Percentiles rank a stretch among this genome's conserved stretches.
Evolutionary conservation across 1,139 yeast genomes (phyloP).

Genomic region (Blastobotrys proliferans): DNA sequence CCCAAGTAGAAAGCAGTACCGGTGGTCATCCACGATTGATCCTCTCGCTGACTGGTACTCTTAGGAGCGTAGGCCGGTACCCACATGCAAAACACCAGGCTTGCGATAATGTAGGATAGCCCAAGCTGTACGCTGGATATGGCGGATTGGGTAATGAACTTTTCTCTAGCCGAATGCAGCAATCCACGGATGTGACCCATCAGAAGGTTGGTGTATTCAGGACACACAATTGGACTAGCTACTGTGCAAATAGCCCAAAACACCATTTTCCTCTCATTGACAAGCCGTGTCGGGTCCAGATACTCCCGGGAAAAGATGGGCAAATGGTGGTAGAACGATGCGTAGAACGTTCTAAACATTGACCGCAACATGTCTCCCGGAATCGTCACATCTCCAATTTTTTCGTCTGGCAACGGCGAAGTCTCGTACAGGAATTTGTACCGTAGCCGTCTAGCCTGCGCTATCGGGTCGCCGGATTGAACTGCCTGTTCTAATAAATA

Average conservation of each 20-base stretch:
- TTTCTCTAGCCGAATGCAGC: background rate
- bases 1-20: conserved; percentile 21
- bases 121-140: background rate
- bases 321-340: conserved; percentile 14
- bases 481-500: no score
- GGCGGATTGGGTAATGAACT: background rate
- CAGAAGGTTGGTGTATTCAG: background rate
- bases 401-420: background rate
- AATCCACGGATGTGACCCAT: background rate
- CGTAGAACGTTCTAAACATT: conserved; percentile 15
- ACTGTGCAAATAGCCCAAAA: conserved; percentile 24
- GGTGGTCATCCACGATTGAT: conserved; percentile 18
- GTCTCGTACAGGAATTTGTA: conserved; percentile 2
- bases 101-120: background rate
- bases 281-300: conserved; percentile 17
- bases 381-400: conserved; percentile 5
- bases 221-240: conserved; percentile 14
- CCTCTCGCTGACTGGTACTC: conserved; percentile 13
- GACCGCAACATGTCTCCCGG: conserved; percentile 14
- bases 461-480: no score
- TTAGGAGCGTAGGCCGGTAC: background rate
- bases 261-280: conserved; percentile 12
- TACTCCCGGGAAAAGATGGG: conserved; percentile 19
- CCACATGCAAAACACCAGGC: conserved; percentile 2
- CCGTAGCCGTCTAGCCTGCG: background rate